Evolutionary conservation across 225 moss, liverwort and hornwort genomes (phyloP), one percentile per base, ranked within the genome.

Genomic region (Antitrichia curtipendula): DNA sequence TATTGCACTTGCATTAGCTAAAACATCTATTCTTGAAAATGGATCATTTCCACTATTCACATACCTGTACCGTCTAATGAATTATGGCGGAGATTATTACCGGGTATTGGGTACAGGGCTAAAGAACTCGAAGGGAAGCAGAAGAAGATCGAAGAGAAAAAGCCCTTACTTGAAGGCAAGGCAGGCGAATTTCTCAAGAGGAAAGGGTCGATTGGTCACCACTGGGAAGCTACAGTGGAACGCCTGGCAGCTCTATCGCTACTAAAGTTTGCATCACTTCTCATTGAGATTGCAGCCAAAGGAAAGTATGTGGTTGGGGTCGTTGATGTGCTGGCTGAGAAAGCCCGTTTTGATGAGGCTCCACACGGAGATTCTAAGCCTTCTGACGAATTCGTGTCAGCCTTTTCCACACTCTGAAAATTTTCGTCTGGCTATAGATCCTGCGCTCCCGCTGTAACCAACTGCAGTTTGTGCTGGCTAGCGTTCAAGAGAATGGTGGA

Each of bases 261-360:
- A 6, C 90, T 98, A 59, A 97, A 98, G 87, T 98, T 98, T 88
- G 94, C 97, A 52, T 96, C 98, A 16, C 88, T 97, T 66, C 94
- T 97, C 6, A 96, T 98, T 87, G 98, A 98, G 85, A 86, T 97
- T 86, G 95, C 95, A 78, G 96, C 98, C 53, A 98, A 97, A 88
- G 94, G 92, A 29, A 96, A 92, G 90, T 97, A 88, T 65, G 89
- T 97, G 64, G 95, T 92, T 57, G 88, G 85, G 61, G 85, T 96
- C 38, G 95, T 97, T 54, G 94, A 95, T 74, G 95, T 95, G 87
- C 90, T 98, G 24, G 94, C 92, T 88, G 82, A 88, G 36, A 93
- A 90, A 85, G 98, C 97, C 62, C 83, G 54, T 49, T 98, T 97
- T 88, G 92, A 90, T 63, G 60, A 93, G 80, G 28, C 83, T 80